These are phyloP conservation scores for Fusarium circinatum DNA, from an alignment of 2,329 filamentous ascomycete genomes.

Conservation along the genomic window DNA sequence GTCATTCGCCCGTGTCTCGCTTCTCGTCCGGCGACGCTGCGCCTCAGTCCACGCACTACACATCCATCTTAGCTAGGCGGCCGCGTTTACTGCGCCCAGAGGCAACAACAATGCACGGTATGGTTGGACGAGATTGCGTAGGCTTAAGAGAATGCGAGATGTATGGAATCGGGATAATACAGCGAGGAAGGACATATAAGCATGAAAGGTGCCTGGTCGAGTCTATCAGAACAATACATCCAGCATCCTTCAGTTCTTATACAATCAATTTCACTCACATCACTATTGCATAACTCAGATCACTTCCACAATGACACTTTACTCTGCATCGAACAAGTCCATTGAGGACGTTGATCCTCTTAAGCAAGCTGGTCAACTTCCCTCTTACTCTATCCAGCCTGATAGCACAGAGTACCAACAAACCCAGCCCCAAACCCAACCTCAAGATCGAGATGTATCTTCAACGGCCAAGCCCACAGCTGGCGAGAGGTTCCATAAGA, in stretches of 20 bases:
- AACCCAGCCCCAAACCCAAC: background rate
- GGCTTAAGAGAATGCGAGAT: constrained; percentile 26
- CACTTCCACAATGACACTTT: constrained; percentile 22
- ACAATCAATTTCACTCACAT: background rate
- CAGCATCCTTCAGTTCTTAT: background rate
- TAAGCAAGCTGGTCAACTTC: constrained; percentile 39
- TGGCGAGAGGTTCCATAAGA: constrained; percentile 71
- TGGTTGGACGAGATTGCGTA: constrained; percentile 23
- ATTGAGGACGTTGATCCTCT: constrained; percentile 34
- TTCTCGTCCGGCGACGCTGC: background rate
- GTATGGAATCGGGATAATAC: background rate
- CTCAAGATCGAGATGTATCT: background rate
- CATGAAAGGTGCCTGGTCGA: background rate
- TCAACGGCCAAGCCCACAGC: constrained; percentile 47
- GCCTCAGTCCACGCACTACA: constrained; percentile 17
- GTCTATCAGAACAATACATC: background rate
- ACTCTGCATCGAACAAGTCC: constrained; percentile 24
- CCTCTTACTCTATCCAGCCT: constrained; percentile 28
- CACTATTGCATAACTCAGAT: background rate
- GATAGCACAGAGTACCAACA: constrained; percentile 10
- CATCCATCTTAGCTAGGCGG: constrained; percentile 10
- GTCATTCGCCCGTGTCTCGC: background rate
- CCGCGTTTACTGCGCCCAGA: constrained; percentile 7
- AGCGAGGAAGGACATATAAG: constrained; percentile 31
- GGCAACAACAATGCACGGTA: background rate